Percentiles rank a stretch among this genome's conserved stretches.
phyloP scores from a whole-genome alignment of 225 moss, liverwort and hornwort genomes.

The Straminergon stramineum region DNA sequence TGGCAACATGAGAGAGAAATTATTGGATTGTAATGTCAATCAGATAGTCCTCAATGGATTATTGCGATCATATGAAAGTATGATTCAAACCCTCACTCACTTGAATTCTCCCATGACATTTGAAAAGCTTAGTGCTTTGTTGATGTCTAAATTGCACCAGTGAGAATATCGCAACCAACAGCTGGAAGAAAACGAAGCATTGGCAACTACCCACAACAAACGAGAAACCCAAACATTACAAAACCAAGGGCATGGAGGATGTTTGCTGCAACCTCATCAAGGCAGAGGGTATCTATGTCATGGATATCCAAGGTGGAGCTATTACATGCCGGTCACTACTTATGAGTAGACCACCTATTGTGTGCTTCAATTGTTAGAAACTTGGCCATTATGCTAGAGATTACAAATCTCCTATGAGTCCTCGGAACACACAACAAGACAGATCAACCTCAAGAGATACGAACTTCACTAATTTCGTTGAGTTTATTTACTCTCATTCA shows the following conservation, averaged over 20 bases:
- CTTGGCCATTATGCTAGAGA: rapidly evolving
- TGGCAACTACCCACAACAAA: background rate
- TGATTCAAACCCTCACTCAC: background rate
- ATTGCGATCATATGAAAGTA: background rate
- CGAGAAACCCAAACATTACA: background rate
- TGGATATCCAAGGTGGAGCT: too few species aligned
- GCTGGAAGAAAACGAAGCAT: rapidly evolving
- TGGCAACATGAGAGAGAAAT: background rate
- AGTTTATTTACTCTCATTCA: background rate
- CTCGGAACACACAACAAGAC: rapidly evolving
- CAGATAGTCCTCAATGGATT: background rate
- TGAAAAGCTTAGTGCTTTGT: background rate
- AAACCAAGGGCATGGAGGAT: rapidly evolving
- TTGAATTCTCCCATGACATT: background rate
- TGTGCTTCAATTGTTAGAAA: background rate
- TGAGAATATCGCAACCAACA: rapidly evolving
- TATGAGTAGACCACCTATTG: rapidly evolving
- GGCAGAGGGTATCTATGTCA: rapidly evolving
- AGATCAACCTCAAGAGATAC: rapidly evolving
- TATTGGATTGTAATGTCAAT: rapidly evolving
- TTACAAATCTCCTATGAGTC: too few species aligned
- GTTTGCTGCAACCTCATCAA: rapidly evolving
- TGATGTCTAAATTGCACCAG: background rate
- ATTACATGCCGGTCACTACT: too few species aligned
- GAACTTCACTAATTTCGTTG: rapidly evolving